Evolutionary conservation across 1,139 yeast species (phyloP).

Genomic region (Sugiyamaella grinbergsii): DNA sequence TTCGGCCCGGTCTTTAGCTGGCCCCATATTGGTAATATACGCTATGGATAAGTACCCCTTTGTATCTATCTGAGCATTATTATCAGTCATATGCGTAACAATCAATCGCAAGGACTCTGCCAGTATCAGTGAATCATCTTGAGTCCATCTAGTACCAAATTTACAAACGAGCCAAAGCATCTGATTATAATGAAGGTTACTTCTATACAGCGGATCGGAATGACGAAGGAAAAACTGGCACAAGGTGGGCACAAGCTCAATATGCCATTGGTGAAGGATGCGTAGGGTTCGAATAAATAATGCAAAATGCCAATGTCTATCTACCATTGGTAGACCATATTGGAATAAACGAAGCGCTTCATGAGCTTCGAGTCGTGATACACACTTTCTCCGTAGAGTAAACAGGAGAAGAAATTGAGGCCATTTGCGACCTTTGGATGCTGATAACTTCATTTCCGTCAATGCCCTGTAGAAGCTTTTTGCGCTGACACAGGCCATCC

Average conservation of each 20-base stretch:
- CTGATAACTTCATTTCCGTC: constrained; percentile 27
- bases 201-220: constrained; percentile 23
- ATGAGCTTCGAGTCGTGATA: constrained; percentile 34
- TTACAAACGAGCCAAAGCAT: constrained; percentile 37
- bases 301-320: constrained; percentile 30
- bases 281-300: constrained; percentile 31
- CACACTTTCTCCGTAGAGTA: constrained; percentile 35
- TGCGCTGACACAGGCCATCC: constrained; percentile 34
- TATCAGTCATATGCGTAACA: constrained; percentile 29
- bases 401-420: constrained; percentile 38
- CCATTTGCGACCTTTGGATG: constrained; percentile 30
- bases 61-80: constrained; percentile 33
- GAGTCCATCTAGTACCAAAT: constrained; percentile 37
- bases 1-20: constrained; percentile 27
- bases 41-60: constrained; percentile 41
- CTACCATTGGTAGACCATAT: constrained; percentile 19
- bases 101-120: constrained; percentile 35
- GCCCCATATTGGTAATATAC: constrained; percentile 26
- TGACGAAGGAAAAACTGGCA: constrained; percentile 32
- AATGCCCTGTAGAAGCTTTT: constrained; percentile 29
- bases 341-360: constrained; percentile 32
- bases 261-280: constrained; percentile 29
- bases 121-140: constrained; percentile 30
- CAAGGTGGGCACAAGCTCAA: constrained; percentile 37
- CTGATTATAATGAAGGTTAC: constrained; percentile 33